These are phyloP conservation scores for Achaetomium macrosporum DNA, from an alignment of 2,329 filamentous ascomycete genomes.

Conservation along the genomic window DNA sequence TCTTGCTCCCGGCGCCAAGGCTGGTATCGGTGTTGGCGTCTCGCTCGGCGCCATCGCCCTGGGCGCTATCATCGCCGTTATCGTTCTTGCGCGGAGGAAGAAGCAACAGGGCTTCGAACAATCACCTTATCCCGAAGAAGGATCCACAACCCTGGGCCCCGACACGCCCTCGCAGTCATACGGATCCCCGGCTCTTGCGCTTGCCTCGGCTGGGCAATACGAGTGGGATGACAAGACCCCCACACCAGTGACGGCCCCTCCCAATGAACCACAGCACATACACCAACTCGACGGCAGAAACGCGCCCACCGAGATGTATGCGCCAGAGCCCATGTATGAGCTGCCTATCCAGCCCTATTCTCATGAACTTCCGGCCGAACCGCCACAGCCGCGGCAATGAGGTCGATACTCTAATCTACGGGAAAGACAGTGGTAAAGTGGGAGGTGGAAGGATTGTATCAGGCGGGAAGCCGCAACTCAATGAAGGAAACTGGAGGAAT, in stretches of 20 bases:
- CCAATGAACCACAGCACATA: not conserved
- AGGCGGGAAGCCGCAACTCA: not conserved
- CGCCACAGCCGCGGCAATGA: not conserved
- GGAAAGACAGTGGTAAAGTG: not conserved
- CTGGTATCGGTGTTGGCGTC: constrained; percentile 32
- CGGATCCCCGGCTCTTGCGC: constrained; percentile 12
- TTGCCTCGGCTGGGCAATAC: constrained; percentile 8
- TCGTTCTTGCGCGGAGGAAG: constrained; percentile 27
- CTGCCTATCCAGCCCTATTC: constrained; percentile 29
- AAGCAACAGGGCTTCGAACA: constrained; percentile 4
- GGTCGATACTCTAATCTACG: not conserved
- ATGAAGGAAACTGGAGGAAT: not conserved
- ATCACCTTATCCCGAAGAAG: constrained; percentile 8
- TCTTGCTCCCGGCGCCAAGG: constrained; percentile 32
- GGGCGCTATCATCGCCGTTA: constrained; percentile 25
- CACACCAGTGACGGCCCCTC: not conserved
- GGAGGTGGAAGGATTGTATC: not conserved
- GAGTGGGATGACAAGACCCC: constrained; percentile 17
- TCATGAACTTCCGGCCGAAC: constrained; percentile 33
- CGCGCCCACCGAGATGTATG: constrained; percentile 26
- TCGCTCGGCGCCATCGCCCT: constrained; percentile 30
- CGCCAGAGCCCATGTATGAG: constrained; percentile 28
- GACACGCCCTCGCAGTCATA: constrained; percentile 13
- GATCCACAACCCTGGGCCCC: constrained; percentile 15
- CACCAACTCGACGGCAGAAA: constrained; percentile 21